phyloP scores from a whole-genome alignment of 345 rosid genomes.

The Gossypium herbaceum region DNA sequence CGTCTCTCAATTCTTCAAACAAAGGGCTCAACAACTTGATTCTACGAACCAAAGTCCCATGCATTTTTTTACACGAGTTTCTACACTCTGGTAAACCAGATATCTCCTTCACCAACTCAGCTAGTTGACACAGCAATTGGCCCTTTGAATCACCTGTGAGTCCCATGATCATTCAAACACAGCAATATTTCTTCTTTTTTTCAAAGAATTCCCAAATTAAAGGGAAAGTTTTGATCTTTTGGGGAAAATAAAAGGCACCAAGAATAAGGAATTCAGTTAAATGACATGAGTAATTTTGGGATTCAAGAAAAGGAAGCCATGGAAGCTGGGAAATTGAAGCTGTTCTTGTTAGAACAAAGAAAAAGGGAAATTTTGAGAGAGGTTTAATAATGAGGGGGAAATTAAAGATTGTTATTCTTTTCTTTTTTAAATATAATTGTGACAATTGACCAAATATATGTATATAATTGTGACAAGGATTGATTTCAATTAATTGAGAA shows the following conservation, averaged over 20 bases:
- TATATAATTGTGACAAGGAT: not conserved
- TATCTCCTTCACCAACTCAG: constrained; percentile 60
- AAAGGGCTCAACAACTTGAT: constrained; percentile 91
- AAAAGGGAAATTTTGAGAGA: not conserved
- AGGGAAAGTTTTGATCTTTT: constrained; percentile 5
- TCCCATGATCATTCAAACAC: constrained; percentile 32
- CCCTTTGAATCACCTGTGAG: constrained; percentile 29
- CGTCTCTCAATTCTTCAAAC: constrained; percentile 80
- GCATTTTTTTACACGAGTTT: constrained; percentile 56
- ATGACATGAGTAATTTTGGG: constrained; percentile 6
- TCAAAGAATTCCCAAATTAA: not conserved
- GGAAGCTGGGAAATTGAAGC: constrained; percentile 4
- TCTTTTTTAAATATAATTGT: not conserved
- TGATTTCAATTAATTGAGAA: not conserved
- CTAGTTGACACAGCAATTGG: constrained; percentile 43
- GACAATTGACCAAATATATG: too few relatives aligned
- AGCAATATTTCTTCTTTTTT: not conserved
- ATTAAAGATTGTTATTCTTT: not conserved
- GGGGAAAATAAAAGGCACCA: constrained; percentile 19
- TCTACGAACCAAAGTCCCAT: constrained; percentile 78
- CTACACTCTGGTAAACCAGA: constrained; percentile 57
- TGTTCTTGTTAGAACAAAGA: not conserved
- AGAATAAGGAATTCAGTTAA: constrained; percentile 8
- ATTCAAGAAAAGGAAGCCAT: constrained; percentile 14
- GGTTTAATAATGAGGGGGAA: not conserved